Evolutionary conservation across 225 moss, liverwort and hornwort genomes (phyloP), one percentile per base, ranked within the genome.

Genomic region (Polytrichum formosum): DNA sequence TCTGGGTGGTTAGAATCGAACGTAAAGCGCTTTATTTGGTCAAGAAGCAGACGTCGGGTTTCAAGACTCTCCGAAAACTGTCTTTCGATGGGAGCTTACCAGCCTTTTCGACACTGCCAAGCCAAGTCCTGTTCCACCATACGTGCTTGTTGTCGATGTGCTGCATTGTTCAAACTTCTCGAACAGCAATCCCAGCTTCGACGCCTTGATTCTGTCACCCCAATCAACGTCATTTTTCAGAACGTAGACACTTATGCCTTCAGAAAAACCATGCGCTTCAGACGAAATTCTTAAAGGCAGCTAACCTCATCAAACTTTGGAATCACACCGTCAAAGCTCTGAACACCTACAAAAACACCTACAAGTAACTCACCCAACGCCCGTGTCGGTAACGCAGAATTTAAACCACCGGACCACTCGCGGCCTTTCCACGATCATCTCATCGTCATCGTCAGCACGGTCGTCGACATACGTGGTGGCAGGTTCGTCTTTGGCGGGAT

Each of bases 111-210:
- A 94, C 62, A 94, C 90, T 56, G 94, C 94, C 76, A 94, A 70
- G 64, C 94, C 92, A 54, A 94, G 86, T 7, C 94, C 94, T 4
- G 92, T 94, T 27, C 94, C 94, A 19, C 94, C 91, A 33, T 94
- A 91, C 33, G 90, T 90, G 22, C 82, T 74, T 26, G 88, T 88
- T 56, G 85, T 87, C 16, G 79, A 84, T 5, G 85, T 76, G 71
- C 84, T 90, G 75, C 82, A 90, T 56, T 94, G 92, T 33, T 85
- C 90, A 62, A 90, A 94, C 72, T 89, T 85, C 71, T 94, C 90
- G 66, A 94, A 94, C 4, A 94, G 59, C 67, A 82, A 75, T 67
- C 83, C 90, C 60, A 92, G 46, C 75, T 77, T 77, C 28, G 75
- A 64, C 6, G 65, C 61, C 5, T 81, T 73, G 70, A 85, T 85